A percentile compares a stretch with the other conserved stretches of the same genome.
Conservation (phyloP, 345 rosid species). For the Brassica cretica region DNA sequence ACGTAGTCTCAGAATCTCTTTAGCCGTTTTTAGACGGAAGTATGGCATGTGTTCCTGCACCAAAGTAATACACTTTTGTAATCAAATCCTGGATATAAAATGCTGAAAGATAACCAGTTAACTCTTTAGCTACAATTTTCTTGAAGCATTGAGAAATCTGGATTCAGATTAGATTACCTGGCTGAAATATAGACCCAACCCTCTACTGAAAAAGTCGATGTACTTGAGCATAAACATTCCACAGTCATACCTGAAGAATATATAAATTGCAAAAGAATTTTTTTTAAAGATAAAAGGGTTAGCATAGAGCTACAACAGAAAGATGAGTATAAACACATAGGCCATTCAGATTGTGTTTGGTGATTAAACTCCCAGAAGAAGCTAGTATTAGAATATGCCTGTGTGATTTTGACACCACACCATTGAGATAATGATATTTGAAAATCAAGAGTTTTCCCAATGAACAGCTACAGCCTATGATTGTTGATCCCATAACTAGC, state of each 20-base stretch:
- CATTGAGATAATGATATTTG: neutral
- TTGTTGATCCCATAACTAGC: neutral
- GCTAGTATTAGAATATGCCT: neutral
- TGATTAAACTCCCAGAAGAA: neutral
- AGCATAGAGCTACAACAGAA: neutral
- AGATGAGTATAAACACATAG: neutral
- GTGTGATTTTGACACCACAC: neutral
- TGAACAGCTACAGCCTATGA: neutral
- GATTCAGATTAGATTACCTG: constrained; percentile 57
- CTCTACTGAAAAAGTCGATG: constrained; percentile 91
- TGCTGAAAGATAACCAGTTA: neutral
- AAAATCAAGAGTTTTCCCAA: neutral
- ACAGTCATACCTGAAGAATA: constrained; percentile 73
- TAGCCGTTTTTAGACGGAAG: constrained; percentile 82
- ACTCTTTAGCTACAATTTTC: neutral
- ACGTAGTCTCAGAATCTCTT: constrained; percentile 79
- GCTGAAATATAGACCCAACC: constrained; percentile 71
- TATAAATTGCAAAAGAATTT: neutral
- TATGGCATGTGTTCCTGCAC: constrained; percentile 91
- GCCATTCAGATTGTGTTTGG: neutral
- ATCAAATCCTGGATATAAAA: neutral
- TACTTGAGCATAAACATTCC: constrained; percentile 98
- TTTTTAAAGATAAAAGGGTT: neutral
- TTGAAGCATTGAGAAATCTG: constrained; percentile 15
- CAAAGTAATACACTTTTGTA: neutral